Evolutionary conservation across 1,284 basidiomycete genomes (phyloP), one percentile per base, ranked within the genome.

Genomic region (Cryptococcus sp.): DNA sequence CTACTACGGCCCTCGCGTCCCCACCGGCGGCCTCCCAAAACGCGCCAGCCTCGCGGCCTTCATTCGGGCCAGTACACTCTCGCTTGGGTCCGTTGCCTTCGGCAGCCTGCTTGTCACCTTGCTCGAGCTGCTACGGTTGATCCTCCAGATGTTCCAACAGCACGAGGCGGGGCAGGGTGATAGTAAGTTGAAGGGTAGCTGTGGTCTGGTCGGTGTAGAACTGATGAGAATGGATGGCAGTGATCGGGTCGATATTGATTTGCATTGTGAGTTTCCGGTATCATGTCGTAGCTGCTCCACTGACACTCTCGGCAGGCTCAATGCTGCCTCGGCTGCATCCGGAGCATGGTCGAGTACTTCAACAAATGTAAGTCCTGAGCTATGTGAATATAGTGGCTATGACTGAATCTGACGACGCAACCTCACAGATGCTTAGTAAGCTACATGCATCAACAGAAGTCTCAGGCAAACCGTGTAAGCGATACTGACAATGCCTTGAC

Each of bases 71-170:
- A 87, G 86, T 15, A 91, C 90, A 0, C 79, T 87, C 52, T 92
- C 89, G 0, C 81, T 96, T 33, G 92, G 91, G 6, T 91, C 88
- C 0, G 91, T 95, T 66, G 89, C 89, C 4, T 92, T 94, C 68
- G 91, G 91, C 4, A 89, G 87, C 2, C 79, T 95, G 66, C 89
- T 95, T 60, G 91, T 95, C 45, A 91, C 92, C 0, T 71, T 95
- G 33, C 80, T 95, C 46, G 91, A 95, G 66, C 70, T 92, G 4
- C 64, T 93, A 45, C 79, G 85, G 46, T 80, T 91, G 56, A 69
- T 90, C 42, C 71, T 94, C 48, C 83, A 85, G 53, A 77, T 84
- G 20, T 76, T 85, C 13, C 80, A 85, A 63, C 83, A 87, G 68
- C 85, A 84, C 60, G 87, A 88, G n/a, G 81, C 81, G 33, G 79